Evolutionary conservation across 108 stramenopile genomes (phyloP).

Genomic region (Nannochloropsis granulata): DNA sequence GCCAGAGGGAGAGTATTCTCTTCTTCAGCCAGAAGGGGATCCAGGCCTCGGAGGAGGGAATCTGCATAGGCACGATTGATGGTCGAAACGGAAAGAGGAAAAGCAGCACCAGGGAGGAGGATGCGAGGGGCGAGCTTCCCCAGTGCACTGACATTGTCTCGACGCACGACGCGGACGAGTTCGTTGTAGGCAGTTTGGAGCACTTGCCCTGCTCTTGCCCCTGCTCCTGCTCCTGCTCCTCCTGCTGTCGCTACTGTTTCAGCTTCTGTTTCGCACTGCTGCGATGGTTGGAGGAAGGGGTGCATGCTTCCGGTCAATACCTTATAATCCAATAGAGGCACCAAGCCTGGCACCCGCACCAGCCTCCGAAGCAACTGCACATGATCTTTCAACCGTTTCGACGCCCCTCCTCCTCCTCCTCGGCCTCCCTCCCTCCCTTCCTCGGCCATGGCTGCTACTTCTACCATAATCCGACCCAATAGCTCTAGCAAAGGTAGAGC

Average conservation of each 20-base stretch:
- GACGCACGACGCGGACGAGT: neutral
- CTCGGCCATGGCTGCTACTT: neutral
- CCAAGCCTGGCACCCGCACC: neutral
- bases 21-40: neutral
- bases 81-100: neutral
- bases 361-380: neutral
- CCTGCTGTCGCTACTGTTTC: neutral
- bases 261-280: neutral
- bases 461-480: neutral
- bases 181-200: neutral
- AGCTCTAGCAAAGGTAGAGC: neutral
- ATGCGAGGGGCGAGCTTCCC: neutral
- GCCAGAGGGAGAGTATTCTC: neutral
- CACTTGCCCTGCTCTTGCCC: neutral
- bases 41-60: neutral
- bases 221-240: neutral
- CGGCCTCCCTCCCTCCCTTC: neutral
- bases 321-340: neutral
- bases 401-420: neutral
- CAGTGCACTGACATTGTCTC: neutral
- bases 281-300: neutral
- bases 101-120: neutral
- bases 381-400: neutral
- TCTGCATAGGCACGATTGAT: neutral
- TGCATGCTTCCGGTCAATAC: neutral